Base-by-base conservation (phyloP, 2,329 filamentous ascomycete genomes). In the Aspergillus arachidicola region DNA sequence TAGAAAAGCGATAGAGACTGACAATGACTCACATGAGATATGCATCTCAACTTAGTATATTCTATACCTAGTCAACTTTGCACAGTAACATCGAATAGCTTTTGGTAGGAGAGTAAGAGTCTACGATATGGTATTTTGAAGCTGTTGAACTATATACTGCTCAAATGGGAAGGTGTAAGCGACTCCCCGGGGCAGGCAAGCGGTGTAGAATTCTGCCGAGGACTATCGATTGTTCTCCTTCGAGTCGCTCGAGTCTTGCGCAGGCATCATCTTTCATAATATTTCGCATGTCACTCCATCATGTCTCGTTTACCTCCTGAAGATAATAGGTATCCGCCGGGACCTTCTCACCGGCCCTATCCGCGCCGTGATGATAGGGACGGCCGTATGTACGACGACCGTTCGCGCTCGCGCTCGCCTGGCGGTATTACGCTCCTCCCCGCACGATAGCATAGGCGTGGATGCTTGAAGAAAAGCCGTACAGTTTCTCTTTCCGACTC, bases 371-470 rank as follows among this genome's bases (percentile, higher is more conserved):
- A 77, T 56, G 76, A 81, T 60, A 72, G 75, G 59, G 79, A 81
- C 57, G 79, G 77, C 56, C 73, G 75, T 57, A 81, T 82, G 76
- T 83, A 83, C 67, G 80, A 83, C 67, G 82, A 83, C 64, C 75
- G 72, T 60, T 75, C 77, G 43, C 73, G 69, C 61, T 78, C 79
- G 41, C 73, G 75, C 60, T 79, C 79, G 62, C 79, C 79, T 73
- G 77, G 76, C 71, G 76, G 76, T 78, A 79, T 75, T 75, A 75
- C 76, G 72, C 71, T 76, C 78, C 77, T 77, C 80, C 77, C 76
- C 78, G 70, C 79, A 82, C 76, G 79, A 75, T 79, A 80, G 76
- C 74, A 74, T 38, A 64, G 53, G 59, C 59, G 62, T 51, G 59
- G 57, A 62, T 51, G 43, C 45, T 58, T 60, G 16, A 36, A 32